Evolutionary conservation across 2,329 filamentous ascomycete genomes (phyloP), one percentile per base, ranked within the genome.

Genomic region (Ceratocystis papillata): DNA sequence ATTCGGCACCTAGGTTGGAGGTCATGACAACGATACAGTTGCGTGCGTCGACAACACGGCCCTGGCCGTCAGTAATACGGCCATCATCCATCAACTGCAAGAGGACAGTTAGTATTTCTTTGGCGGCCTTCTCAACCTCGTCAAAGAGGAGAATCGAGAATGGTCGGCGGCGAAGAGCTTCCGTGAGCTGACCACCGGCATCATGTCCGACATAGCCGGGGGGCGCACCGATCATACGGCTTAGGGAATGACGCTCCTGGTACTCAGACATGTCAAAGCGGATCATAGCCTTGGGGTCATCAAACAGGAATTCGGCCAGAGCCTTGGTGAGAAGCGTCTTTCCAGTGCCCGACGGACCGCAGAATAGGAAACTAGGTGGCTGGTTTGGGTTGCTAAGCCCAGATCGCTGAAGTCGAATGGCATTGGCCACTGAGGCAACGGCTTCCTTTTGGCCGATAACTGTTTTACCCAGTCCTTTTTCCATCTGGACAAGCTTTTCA

Each of bases 21-120:
- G 94, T 99, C 91, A 99, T 96, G 77, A 99, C 94, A 55, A 99
- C 93, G 71, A 99, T 97, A 75, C 93, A 97, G 81, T 99, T 99
- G 78, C 87, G 90, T 68, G 93, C 94, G 72, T 99, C 94, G 65
- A 99, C 86, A 62, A 96, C 82, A 75, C 94, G 86, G 74, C 94
- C 94, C 83, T 97, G 95, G 61, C 94, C 94, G 73, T 99, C 94
- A 15, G 94, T 99, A 76, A 99, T 97, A 72, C 94, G 91, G 37
- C 94, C 94, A 73, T 99, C 94, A 73, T 99, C 94, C 91, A 99
- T 97, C 73, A 99, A 90, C 76, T 99, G 94, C n/a, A 99, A 84
- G 46, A 99, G 85, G 17, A 99, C 94, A 0, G 94, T 99, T 55
- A 99, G 80, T 1, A 99, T 85, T 78, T 99, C 94, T 79, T 99